Percentiles rank a stretch among this genome's conserved stretches.
These are phyloP conservation scores for Plantago ovata DNA, from an alignment of 257 asterid species.

Conservation along the genomic window DNA sequence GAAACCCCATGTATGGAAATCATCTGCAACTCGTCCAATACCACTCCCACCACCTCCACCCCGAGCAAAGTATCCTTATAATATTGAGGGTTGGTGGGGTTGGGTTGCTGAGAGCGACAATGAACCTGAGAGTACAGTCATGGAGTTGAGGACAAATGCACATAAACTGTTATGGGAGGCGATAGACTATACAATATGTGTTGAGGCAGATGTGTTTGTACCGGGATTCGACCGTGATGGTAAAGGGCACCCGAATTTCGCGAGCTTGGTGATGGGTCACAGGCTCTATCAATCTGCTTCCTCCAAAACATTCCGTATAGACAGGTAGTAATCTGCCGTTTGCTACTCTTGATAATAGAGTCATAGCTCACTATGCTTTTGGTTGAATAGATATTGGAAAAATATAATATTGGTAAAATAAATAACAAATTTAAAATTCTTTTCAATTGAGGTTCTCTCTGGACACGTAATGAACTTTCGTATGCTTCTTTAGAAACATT, in stretches of 20 bases:
- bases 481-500: no score
- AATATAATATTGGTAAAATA: no score
- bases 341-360: not conserved
- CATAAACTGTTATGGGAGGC: constrained; percentile 97
- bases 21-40: constrained; percentile 75
- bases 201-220: constrained; percentile 79
- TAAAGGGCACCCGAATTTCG: constrained; percentile 81
- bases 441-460: no score
- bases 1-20: constrained; percentile 53
- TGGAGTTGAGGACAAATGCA: constrained; percentile 87
- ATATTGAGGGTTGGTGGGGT: constrained; percentile 99
- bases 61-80: constrained; percentile 71
- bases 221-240: constrained; percentile 96
- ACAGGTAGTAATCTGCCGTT: constrained; percentile 64
- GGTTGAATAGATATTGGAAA: not conserved
- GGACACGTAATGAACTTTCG: no score
- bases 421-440: no score
- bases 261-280: constrained; percentile 92
- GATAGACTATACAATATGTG: constrained; percentile 70
- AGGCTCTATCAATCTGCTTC: constrained; percentile 65
- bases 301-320: constrained; percentile 64
- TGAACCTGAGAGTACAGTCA: constrained; percentile 91
- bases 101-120: constrained; percentile 99
- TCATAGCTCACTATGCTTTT: not conserved
- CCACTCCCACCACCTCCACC: constrained; percentile 97